A percentile compares a stretch with the other conserved stretches of the same genome.
Evolutionary conservation across 1,284 basidiomycete genomes (phyloP).

Genomic region (Laetiporus sulphureus): DNA sequence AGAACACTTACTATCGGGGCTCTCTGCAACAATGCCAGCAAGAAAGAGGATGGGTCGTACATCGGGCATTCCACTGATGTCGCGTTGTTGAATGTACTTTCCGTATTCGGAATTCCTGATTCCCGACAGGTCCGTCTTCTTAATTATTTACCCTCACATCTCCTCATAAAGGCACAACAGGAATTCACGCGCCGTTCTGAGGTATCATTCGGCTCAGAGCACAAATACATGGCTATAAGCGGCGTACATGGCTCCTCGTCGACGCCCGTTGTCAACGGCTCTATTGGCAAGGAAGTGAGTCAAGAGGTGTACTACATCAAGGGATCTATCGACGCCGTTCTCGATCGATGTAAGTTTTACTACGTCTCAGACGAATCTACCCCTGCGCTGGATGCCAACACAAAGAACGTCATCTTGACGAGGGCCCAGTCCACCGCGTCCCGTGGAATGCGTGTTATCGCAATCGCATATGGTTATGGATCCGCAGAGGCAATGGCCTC

Average conservation of each 20-base stretch:
- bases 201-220: constrained; percentile 87
- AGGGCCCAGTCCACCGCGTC: constrained; percentile 70
- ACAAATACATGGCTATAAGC: constrained; percentile 88
- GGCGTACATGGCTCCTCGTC: constrained; percentile 45
- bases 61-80: constrained; percentile 94
- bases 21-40: constrained; percentile 67
- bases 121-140: constrained; percentile 57
- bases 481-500: constrained; percentile 35
- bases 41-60: constrained; percentile 68
- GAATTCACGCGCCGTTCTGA: constrained; percentile 74
- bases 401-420: constrained; percentile 56
- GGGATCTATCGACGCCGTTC: constrained; percentile 85
- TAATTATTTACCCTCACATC: background rate
- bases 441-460: constrained; percentile 82
- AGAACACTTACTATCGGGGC: constrained; percentile 64
- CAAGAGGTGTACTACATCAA: constrained; percentile 85
- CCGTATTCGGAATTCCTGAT: constrained; percentile 65
- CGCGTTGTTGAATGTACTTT: constrained; percentile 82
- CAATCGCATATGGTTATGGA: constrained; percentile 83
- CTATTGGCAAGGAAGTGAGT: constrained; percentile 28
- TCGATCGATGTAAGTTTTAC: constrained; percentile 84
- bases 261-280: constrained; percentile 28
- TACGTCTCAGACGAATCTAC: constrained; percentile 83
- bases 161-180: constrained; percentile 25
- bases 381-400: constrained; percentile 65